Base-by-base conservation (phyloP, 129 eudicot genomes). In the Logfia minima region DNA sequence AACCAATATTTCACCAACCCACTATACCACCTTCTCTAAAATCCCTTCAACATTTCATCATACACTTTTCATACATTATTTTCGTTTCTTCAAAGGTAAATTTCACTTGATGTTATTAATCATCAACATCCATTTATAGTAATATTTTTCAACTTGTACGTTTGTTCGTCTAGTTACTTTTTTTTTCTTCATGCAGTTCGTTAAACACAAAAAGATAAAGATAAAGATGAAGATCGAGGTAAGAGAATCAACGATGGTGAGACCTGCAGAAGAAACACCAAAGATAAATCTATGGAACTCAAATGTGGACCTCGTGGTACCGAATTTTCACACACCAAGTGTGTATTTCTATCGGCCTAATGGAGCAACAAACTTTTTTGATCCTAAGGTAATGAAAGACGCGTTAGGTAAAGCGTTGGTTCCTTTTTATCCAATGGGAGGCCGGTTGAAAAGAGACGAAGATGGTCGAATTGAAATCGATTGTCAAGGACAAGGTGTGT, bases 401-500 rank as follows among this genome's bases (percentile, higher is more conserved):
- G 92, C 94, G 13, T 64, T 92, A 76, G 81, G 91, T 61, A 79
- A 80, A 48, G 88, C 82, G 8, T 80, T 92, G 76, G 96, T 92
- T 59, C 89, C 90, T 60, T 92, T 90, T 64, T 92, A 92, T 61
- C 96, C 96, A 2, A 84, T 90, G 96, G 96, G 85, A 24, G 98
- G 98, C 1, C 75, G 98, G 82, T 76, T 92, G 52, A 86, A 70
- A 72, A 53, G 90, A 58, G 93, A 90, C 45, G 90, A 90, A 24
- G 92, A 90, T 71, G 98, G 94, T 0, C 87, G 98, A 26, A 83
- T 90, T 0, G 93, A 90, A 85, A 88, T 92, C 66, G 90, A 92
- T 75, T 92, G 98, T 71, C 85, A 90, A 58, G 96, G 84, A 22
- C 87, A 90, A 71, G 98, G 98, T 0, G 98, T 88, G 77, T 85